Conservation (phyloP, 495 filamentous ascomycete genomes). For the Podospora didyma region DNA sequence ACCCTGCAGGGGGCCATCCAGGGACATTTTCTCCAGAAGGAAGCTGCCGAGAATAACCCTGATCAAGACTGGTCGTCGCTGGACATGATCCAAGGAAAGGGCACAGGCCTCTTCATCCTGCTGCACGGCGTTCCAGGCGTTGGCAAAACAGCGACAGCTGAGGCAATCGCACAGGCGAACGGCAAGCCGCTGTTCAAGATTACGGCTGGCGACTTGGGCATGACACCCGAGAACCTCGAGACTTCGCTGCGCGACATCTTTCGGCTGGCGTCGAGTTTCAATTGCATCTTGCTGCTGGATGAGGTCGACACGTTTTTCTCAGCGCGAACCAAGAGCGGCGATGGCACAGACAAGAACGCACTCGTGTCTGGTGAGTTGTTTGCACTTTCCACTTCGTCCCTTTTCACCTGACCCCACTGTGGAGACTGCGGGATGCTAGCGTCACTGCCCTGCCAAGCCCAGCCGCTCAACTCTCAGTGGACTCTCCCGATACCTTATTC, state of each 20-base stretch:
- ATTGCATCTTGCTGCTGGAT: constrained; percentile 51
- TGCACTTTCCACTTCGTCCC: constrained; percentile 34
- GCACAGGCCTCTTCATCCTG: constrained; percentile 48
- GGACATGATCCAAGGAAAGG: constrained; percentile 53
- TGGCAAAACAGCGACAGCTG: constrained; percentile 60
- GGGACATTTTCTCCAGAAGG: constrained; percentile 35
- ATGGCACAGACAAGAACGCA: constrained; percentile 43
- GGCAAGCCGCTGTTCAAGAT: constrained; percentile 51
- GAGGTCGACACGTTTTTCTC: constrained; percentile 51
- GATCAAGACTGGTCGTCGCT: constrained; percentile 46
- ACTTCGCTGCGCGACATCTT: constrained; percentile 44
- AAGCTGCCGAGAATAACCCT: constrained; percentile 25
- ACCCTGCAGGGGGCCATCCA: constrained; percentile 50
- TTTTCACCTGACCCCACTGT: constrained; percentile 16
- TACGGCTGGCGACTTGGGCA: constrained; percentile 53
- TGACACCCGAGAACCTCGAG: constrained; percentile 33
- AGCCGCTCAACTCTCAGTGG: too few relatives aligned
- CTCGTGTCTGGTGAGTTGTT: constrained; percentile 38
- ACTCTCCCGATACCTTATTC: too few relatives aligned
- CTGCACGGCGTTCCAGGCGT: constrained; percentile 55
- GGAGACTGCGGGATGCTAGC: too few relatives aligned
- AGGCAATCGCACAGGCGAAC: constrained; percentile 46
- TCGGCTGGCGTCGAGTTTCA: constrained; percentile 50
- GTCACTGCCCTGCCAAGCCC: too few relatives aligned
- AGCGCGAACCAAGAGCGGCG: constrained; percentile 29